Base-by-base conservation (phyloP, 2,329 filamentous ascomycete genomes). In the Fusarium begoniae region DNA sequence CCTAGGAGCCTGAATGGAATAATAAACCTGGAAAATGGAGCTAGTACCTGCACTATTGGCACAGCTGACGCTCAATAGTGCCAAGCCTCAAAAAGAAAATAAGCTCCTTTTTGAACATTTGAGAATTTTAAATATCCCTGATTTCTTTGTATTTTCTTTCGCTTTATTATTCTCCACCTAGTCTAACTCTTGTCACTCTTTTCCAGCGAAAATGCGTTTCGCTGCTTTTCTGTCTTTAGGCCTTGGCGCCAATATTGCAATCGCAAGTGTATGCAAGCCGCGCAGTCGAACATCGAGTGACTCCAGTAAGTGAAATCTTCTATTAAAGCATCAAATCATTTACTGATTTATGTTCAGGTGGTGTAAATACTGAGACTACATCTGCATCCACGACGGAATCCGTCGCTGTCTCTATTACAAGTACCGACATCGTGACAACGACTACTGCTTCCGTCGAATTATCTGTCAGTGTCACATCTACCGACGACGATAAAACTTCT, bases 281-380 rank as follows among this genome's bases (percentile, higher is more conserved):
- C 47, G 47, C 14, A 32, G 47, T 24, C 47, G 47, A 17, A 48
- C 45, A 17, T 17, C 7, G 20, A 48, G 28, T 32, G 47, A 50
- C 5, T 18, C 22, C 8, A 18, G 47, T 51, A 5, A 10, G 28
- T 13, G 5, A 14, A n/a, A 10, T 10, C 6, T 14, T 7, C 3
- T 13, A 0, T 7, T 13, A 2, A 5, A 32, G 22, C 0, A 50
- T 14, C 11, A 7, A 7, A 3, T n/a, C 7, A 1, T 50, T n/a
- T 18, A 10, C 8, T 32, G 4, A 32, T 51, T 8, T 1, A 10
- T 14, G 0, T 32, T 10, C 8, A 51, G 47, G 22, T 2, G n/a
- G 3, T 1, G 11, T 24, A 5, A 18, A 11, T 24, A 32, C 47
- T 1, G 47, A 51, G 8, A 0, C 2, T 17, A 3, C 8, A 6